Base-by-base conservation (phyloP, 1,284 basidiomycete species). In the Cryptococcus wingfieldii region DNA sequence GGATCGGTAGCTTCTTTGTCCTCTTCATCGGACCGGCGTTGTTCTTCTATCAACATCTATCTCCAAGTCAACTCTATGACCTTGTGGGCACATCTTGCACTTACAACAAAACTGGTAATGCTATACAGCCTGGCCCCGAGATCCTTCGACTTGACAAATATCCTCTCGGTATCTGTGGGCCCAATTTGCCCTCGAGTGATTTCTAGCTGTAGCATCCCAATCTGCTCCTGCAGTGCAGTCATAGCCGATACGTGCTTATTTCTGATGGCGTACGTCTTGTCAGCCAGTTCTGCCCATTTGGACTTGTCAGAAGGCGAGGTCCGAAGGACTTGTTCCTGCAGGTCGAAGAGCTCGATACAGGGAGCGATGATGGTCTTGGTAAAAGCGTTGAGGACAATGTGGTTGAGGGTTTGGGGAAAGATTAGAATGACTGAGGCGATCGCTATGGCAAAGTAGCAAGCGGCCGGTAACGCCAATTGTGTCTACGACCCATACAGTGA, bases 341-440 rank as follows among this genome's bases (percentile, higher is more conserved):
- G 53, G 9, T 61, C 61, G 9, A 78, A 59, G 0, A 77, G 56
- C 3, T 57, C 52, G 5, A 71, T 65, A 18, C 68, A 64, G 1
- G 75, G 72, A 2, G 47, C 54, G 28, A 79, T 63, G 27, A 71
- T 62, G 16, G 61, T 61, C 38, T 71, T 61, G 54, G 70, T 62
- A 1, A 75, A 58, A 3, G 55, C 58, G 42, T 60, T 63, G 5
- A 72, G 64, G 51, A 73, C 55, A 41, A 72, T 74, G 60, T 86
- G 84, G 56, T 84, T 85, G 55, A 89, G 75, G 8, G 84, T 84
- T 71, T 87, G 83, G 1, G 89, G 89, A 68, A 90, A 90, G 57
- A 90, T 78, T 38, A 89, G 66, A 16, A 86, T 60, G 27, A 84
- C 80, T 19, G 80, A 74, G 4, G 79, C 78, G 25, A 86, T 54